A percentile compares a stretch with the other conserved stretches of the same genome.
Conservation (phyloP, 2,329 filamentous ascomycete species). For the Helminthosporium solani region DNA sequence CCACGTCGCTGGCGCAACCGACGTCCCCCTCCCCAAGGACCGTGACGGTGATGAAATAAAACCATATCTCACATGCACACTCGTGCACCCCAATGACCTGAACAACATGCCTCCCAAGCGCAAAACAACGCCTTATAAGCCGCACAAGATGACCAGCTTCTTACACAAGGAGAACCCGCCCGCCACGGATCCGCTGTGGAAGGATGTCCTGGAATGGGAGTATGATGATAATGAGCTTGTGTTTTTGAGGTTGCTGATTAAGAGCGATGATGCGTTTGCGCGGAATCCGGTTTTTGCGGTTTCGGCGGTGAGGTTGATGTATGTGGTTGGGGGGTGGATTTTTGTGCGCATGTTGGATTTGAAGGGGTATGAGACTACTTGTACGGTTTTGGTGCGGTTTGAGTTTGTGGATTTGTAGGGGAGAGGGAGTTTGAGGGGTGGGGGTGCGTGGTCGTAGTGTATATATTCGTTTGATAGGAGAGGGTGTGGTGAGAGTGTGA, state of each 20-base stretch:
- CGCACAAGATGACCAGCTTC: conserved; percentile 57
- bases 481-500: too few relatives aligned
- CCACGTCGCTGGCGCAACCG: conserved; percentile 63
- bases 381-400: conserved; percentile 62
- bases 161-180: conserved; percentile 62
- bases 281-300: conserved; percentile 64
- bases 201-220: conserved; percentile 67
- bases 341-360: conserved; percentile 67
- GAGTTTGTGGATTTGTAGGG: conserved; percentile 46
- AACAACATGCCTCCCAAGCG: conserved; percentile 56
- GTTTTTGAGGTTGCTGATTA: conserved; percentile 65
- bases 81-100: conserved; percentile 59
- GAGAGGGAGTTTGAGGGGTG: too few relatives aligned
- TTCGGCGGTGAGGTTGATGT: conserved; percentile 60
- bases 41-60: conserved; percentile 53
- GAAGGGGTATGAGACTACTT: conserved; percentile 63
- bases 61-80: conserved; percentile 66
- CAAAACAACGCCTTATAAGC: conserved; percentile 62
- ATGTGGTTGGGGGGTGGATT: conserved; percentile 59
- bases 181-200: conserved; percentile 63
- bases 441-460: too few relatives aligned
- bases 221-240: conserved; percentile 67
- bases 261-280: conserved; percentile 65
- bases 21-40: conserved; percentile 57
- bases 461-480: too few relatives aligned